A percentile compares a stretch with the other conserved stretches of the same genome.
These are phyloP conservation scores for Auxenochlorella protothecoides DNA, from an alignment of 139 green algal genomes.

Conservation along the genomic window DNA sequence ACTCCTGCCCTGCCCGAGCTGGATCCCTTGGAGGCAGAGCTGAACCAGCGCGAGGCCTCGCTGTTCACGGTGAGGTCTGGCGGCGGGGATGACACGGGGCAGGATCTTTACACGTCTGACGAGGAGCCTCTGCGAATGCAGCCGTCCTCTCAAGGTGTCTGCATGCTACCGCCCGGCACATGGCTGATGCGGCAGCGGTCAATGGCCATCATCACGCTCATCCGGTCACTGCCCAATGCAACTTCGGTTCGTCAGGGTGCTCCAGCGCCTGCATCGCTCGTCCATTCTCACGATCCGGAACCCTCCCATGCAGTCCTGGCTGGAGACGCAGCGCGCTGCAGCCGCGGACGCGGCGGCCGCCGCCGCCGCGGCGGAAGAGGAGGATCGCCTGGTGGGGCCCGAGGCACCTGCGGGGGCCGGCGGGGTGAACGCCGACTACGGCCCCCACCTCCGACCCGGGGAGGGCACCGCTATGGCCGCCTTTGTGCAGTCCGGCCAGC, in stretches of 20 bases:
- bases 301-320: background rate
- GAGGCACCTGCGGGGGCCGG: slow-evolving; percentile 25
- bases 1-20: slow-evolving; percentile 1
- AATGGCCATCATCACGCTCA: too few species aligned
- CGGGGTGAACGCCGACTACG: slow-evolving; percentile 33
- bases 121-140: too few species aligned
- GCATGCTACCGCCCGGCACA: too few species aligned
- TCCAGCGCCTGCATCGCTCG: too few species aligned
- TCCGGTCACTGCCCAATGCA: too few species aligned
- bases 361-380: slow-evolving; percentile 18
- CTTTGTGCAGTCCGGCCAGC: slow-evolving; percentile 84
- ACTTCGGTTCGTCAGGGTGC: too few species aligned
- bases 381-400: slow-evolving; percentile 50
- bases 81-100: too few species aligned
- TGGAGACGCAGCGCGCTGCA: slow-evolving; percentile 3
- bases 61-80: slow-evolving; percentile 27
- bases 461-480: slow-evolving; percentile 78
- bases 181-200: too few species aligned
- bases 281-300: background rate
- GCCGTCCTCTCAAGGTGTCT: too few species aligned
- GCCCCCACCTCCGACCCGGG: slow-evolving; percentile 50
- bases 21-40: slow-evolving; percentile 11
- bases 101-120: too few species aligned
- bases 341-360: slow-evolving; percentile 9
- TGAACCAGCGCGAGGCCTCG: slow-evolving; percentile 35